Percentiles rank a stretch among this genome's conserved stretches.
Conservation (phyloP, 2,329 filamentous ascomycete species). For the Exophiala alcalophila region DNA sequence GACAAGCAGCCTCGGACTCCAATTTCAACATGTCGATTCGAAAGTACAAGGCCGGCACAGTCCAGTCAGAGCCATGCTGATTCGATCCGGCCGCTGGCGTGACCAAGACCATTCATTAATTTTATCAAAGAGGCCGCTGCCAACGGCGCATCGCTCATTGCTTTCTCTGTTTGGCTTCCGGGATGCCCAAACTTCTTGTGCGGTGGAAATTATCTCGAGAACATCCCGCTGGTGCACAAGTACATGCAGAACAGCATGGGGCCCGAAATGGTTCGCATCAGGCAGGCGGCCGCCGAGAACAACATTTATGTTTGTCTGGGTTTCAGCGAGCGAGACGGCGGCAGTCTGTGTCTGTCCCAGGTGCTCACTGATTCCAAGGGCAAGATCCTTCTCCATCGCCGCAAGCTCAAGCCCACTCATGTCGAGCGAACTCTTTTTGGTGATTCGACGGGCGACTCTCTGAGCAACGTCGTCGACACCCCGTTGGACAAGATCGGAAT, state of each 20-base stretch:
- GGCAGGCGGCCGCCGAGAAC: conserved; percentile 35
- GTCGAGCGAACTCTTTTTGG: conserved; percentile 54
- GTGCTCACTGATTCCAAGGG: conserved; percentile 45
- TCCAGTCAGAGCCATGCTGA: conserved; percentile 61
- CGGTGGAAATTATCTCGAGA: conserved; percentile 25
- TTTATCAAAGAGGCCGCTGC: conserved; percentile 56
- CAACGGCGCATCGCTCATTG: conserved; percentile 54
- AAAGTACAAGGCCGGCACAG: conserved; percentile 44
- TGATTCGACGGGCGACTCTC: conserved; percentile 41
- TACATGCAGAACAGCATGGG: conserved; percentile 10
- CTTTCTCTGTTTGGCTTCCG: conserved; percentile 55
- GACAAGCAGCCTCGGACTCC: too few relatives aligned
- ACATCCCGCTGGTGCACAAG: conserved; percentile 2
- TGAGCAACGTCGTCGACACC: conserved; percentile 43
- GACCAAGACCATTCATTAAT: conserved; percentile 54
- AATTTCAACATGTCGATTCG: background rate
- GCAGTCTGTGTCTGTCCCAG: conserved; percentile 48
- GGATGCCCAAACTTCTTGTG: conserved; percentile 54
- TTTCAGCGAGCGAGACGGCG: conserved; percentile 42
- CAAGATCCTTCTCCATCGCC: conserved; percentile 40
- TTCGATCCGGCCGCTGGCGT: conserved; percentile 56
- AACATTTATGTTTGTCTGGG: conserved; percentile 46
- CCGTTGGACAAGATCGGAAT: conserved; percentile 35
- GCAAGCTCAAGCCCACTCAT: conserved; percentile 55
- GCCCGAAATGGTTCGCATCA: conserved; percentile 40